Evolutionary conservation across 805 yeast species (phyloP).

Genomic region (Metschnikowia continentalis): DNA sequence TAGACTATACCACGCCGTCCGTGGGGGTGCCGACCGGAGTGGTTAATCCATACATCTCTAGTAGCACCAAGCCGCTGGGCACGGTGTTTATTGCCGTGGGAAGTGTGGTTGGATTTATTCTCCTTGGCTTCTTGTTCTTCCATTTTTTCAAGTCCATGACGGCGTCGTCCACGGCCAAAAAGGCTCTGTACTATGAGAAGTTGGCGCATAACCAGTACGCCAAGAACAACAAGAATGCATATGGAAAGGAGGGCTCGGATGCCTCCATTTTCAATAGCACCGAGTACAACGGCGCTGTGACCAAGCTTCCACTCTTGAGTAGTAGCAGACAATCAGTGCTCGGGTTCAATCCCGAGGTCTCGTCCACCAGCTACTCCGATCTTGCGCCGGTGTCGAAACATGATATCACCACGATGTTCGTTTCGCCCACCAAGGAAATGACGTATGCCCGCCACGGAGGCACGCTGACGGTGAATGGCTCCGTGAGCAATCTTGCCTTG

Average conservation of each 20-base stretch:
- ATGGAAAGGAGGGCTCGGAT: slow-evolving; percentile 17
- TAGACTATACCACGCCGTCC: slow-evolving; percentile 42
- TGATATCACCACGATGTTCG: slow-evolving; percentile 52
- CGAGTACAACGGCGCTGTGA: slow-evolving; percentile 21
- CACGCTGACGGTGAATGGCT: slow-evolving; percentile 12
- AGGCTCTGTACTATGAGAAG: slow-evolving; percentile 33
- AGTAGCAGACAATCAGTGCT: slow-evolving; percentile 18
- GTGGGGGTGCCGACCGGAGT: slow-evolving; percentile 54
- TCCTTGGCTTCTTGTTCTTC: slow-evolving; percentile 50
- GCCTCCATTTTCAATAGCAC: slow-evolving; percentile 6
- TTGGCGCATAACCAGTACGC: slow-evolving; percentile 31
- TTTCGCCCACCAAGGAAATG: slow-evolving; percentile 79
- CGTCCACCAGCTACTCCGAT: slow-evolving; percentile 32
- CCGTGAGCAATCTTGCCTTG: slow-evolving; percentile 17
- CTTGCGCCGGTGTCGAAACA: slow-evolving; percentile 29
- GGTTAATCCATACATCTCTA: slow-evolving; percentile 62
- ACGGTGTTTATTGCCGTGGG: slow-evolving; percentile 85
- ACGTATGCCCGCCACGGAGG: slow-evolving; percentile 35
- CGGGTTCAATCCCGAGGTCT: slow-evolving; percentile 8
- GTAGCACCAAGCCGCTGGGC: slow-evolving; percentile 56
- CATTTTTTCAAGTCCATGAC: slow-evolving; percentile 44
- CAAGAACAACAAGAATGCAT: slow-evolving; percentile 26
- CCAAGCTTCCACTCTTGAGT: slow-evolving; percentile 33
- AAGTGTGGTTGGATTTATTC: slow-evolving; percentile 55
- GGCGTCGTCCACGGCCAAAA: slow-evolving; percentile 52